A percentile compares a stretch with the other conserved stretches of the same genome.
Conservation (phyloP, 371 early-diverging fungal genomes). For the Mortierella sp. region DNA sequence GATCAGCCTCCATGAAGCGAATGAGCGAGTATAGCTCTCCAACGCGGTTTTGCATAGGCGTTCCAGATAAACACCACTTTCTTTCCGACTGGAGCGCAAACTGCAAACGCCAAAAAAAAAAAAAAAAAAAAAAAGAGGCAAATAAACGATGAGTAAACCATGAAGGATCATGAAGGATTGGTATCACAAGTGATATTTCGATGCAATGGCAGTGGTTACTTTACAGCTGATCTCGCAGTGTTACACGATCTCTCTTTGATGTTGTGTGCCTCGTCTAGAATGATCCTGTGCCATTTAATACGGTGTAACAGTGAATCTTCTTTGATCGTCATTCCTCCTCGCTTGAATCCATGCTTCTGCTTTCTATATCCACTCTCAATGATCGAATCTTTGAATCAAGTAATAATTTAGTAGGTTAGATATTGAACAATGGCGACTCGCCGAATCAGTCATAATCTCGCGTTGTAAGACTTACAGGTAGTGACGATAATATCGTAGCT, state of each 20-base stretch:
- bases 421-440: not conserved
- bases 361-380: conserved; percentile 83
- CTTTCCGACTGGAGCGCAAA: conserved; percentile 81
- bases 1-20: conserved; percentile 74
- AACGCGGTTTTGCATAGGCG: conserved; percentile 98
- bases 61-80: conserved; percentile 96
- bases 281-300: conserved; percentile 87
- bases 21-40: conserved; percentile 97
- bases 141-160: not conserved
- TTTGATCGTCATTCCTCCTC: conserved; percentile 69
- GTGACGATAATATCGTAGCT: conserved; percentile 87
- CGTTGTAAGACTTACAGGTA: conserved; percentile 68
- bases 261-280: conserved; percentile 96
- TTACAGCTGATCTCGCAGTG: conserved; percentile 87
- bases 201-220: conserved; percentile 7
- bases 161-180: no score
- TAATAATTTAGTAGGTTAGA: not conserved
- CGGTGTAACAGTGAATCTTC: conserved; percentile 80
- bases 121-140: not conserved
- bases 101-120: conserved; percentile 29
- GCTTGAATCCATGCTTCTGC: conserved; percentile 77
- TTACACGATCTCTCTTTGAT: conserved; percentile 95
- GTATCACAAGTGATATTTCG: not conserved
- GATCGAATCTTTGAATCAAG: conserved; percentile 69
- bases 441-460: no score